Evolutionary conservation across 169 alveolate genomes (phyloP).

Genomic region (Besnoitia besnoiti): DNA sequence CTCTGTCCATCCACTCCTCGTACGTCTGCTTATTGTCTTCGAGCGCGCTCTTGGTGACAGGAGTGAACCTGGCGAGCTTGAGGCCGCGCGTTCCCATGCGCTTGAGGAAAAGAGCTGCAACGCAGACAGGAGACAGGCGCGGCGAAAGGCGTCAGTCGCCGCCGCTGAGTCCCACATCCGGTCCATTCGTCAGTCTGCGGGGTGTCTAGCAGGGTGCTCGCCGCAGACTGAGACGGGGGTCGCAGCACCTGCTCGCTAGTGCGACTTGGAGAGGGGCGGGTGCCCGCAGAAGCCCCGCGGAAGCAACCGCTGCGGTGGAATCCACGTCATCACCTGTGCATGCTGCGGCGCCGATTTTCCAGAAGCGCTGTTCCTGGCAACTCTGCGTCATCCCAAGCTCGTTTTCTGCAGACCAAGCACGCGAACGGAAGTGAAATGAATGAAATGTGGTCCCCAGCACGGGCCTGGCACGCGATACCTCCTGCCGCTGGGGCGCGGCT

Average conservation of each 20-base stretch:
- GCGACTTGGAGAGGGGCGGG: too few species aligned
- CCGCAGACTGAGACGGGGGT: too few species aligned
- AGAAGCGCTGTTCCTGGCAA: constrained; percentile 2
- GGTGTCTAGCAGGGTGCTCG: too few species aligned
- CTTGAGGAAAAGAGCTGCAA: not conserved
- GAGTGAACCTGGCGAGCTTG: not conserved
- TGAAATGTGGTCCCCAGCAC: too few species aligned
- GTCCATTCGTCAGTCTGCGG: too few species aligned
- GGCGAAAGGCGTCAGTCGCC: not conserved
- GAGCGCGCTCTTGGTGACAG: not conserved
- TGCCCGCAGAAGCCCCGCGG: too few species aligned
- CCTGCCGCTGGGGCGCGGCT: too few species aligned
- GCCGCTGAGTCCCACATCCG: not conserved
- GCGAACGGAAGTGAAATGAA: too few species aligned
- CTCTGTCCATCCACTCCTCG: constrained; percentile 39
- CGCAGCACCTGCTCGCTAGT: too few species aligned
- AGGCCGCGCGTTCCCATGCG: not conserved
- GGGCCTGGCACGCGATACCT: too few species aligned
- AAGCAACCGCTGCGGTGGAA: too few species aligned
- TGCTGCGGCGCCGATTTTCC: constrained; percentile 15
- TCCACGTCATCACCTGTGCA: not conserved
- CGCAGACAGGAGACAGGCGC: not conserved
- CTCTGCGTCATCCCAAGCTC: constrained; percentile 18
- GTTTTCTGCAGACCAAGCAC: too few species aligned
- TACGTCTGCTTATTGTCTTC: constrained; percentile 25